These are phyloP conservation scores for Epichloe gansuensis DNA, from an alignment of 2,329 filamentous ascomycete genomes.

Conservation along the genomic window DNA sequence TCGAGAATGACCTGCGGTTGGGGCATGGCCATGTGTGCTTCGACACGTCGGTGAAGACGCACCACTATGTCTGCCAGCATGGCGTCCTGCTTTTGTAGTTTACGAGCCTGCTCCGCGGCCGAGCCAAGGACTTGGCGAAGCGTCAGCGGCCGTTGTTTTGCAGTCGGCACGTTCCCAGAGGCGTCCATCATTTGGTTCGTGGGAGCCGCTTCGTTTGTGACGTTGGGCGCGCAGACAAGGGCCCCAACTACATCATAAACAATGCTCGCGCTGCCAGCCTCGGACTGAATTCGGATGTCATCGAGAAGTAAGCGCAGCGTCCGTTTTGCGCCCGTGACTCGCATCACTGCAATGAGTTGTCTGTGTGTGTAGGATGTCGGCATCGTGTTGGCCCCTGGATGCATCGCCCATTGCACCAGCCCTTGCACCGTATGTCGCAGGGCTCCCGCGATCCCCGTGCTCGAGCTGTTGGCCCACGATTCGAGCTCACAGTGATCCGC, in stretches of 20 bases:
- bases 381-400: conserved; percentile 40
- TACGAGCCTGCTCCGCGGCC: conserved; percentile 44
- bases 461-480: conserved; percentile 45
- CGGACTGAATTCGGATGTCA: conserved; percentile 51
- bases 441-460: conserved; percentile 42
- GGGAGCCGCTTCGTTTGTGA: conserved; percentile 28
- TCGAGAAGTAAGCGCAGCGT: conserved; percentile 52
- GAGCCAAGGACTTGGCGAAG: conserved; percentile 47
- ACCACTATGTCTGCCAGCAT: conserved; percentile 47
- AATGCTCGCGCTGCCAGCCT: conserved; percentile 43
- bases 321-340: conserved; percentile 47
- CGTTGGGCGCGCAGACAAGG: conserved; percentile 55
- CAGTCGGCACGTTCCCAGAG: conserved; percentile 22
- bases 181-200: conserved; percentile 19
- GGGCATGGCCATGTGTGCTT: conserved; percentile 45
- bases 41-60: conserved; percentile 49
- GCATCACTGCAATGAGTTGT: conserved; percentile 48
- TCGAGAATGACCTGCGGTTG: conserved; percentile 30
- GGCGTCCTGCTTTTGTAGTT: conserved; percentile 41
- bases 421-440: conserved; percentile 49
- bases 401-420: conserved; percentile 54
- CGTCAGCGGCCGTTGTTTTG: conserved; percentile 36
- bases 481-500: conserved; percentile 56
- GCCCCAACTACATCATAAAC: conserved; percentile 58
- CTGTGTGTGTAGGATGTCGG: conserved; percentile 60